Evolutionary conservation across 176 grass and related monocot genomes (phyloP), one percentile per base, ranked within the genome.

Genomic region (Thinopyrum elongatum): DNA sequence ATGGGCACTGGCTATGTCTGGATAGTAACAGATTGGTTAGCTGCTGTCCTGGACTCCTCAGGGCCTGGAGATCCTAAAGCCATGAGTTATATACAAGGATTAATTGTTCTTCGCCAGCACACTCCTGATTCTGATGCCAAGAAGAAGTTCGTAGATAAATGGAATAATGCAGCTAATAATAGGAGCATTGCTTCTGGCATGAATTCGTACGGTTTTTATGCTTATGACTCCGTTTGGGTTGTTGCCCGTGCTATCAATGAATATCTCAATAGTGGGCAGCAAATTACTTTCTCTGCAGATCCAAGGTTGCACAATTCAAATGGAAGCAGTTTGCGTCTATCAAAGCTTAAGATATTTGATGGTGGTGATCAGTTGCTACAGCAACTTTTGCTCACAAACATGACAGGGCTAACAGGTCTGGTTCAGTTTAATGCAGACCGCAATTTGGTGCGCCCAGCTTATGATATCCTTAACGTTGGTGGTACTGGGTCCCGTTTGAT

Each of bases 1-100:
- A 86, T 89, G 49, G 69, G 13, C 75, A 81, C 66, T 69, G 94
- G 92, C 74, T 97, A 97, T 73, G 94, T 94, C 9, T 97, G 94
- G 94, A 97, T 97, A 69, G 92, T 89, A 85, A 94, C 94, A 25
- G 92, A 94, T 80, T 94, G 94, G 94, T 88, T 94, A 63, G 91
- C 94, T 82, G 80, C 94, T 74, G 92, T 94, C 89, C 57, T 97
- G 81, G 94, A 97, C 87, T 97, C 90, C n/a, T 90, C 87, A 2
- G 47, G 16, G 1, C 41, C 51, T 21, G 51, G 44, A 79, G 68
- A 84, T 77, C 29, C 39, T 55, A 88, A 90, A 80, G 66, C 27
- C 66, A 80, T 89, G 79, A 82, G 76, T 79, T 78, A 88, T 86
- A 85, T 92, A 85, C 92, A 97, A 66, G 92, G 94, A 75, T 62